Evolutionary conservation across 176 grass and related monocot genomes (phyloP), one percentile per base, ranked within the genome.

Genomic region (Oryza nivara): DNA sequence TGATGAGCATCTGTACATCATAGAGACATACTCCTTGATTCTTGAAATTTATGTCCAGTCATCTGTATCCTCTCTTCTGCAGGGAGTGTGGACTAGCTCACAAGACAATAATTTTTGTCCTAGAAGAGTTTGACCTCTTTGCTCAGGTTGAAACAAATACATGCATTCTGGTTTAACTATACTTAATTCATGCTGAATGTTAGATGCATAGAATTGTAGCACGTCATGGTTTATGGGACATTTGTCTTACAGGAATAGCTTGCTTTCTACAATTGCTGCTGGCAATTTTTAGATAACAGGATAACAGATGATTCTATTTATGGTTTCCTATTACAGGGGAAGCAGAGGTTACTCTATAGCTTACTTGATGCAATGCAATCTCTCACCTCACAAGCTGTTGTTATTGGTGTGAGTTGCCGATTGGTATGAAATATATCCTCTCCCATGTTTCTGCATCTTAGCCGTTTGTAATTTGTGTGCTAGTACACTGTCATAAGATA

Each of bases 41-140:
- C 17, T 82, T 72, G 60, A 48, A 36, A 51, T 65, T 70, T 49
- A 28, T 38, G 36, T 64, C 15, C 58, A 17, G 66, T 38, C 30
- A 68, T 60, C 66, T 78, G n/a, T 85, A 44, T 88, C 70, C 49
- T 90, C 46, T 86, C 40, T 86, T 92, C 17, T 83, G 41, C 16
- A 98, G 93, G 60, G 96, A 98, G 74, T 98, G 91, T 85, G 96
- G 93, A 82, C 89, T 95, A 76, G 89, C 96, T 89, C 93, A 94
- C 70, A 95, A 95, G 82, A 87, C 93, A 70, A 65, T 93, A 54
- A 68, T 98, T 75, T 95, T 93, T 83, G 44, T 98, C 41, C 80
- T 98, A 47, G 91, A 93, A 87, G 96, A 98, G 61, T 98, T 98
- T 84, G 90, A 98, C 60, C 85, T 98, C n/a, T 98, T 98, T 81